Evolutionary conservation across 441 rosid species (phyloP).

Genomic region (Pelargonium citronellum): DNA sequence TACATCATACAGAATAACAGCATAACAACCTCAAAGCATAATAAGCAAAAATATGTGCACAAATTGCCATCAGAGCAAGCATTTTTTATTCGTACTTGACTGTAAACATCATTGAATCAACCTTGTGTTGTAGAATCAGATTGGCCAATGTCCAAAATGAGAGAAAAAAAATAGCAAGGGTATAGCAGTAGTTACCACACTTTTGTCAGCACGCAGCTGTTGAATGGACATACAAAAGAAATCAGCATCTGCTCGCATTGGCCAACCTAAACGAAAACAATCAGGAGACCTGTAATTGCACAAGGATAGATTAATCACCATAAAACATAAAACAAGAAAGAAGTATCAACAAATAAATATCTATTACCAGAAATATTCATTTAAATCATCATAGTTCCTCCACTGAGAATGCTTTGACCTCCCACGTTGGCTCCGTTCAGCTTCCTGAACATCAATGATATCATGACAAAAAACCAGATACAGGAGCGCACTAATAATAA

Average conservation of each 20-base stretch:
- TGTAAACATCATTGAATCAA: background rate
- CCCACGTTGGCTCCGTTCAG: constrained; percentile 70
- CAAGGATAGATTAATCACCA: constrained; percentile 2
- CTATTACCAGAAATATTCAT: constrained; percentile 88
- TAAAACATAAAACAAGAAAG: background rate
- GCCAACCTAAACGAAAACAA: constrained; percentile 98
- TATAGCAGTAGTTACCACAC: constrained; percentile 38
- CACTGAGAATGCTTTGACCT: constrained; percentile 97
- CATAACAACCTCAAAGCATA: background rate
- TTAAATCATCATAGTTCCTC: constrained; percentile 98
- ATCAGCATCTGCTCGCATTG: constrained; percentile 97
- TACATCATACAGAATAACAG: background rate
- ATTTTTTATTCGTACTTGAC: background rate
- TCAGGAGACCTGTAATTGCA: constrained; percentile 65
- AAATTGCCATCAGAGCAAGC: background rate
- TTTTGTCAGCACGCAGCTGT: constrained; percentile 36
- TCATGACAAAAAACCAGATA: background rate
- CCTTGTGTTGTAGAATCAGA: background rate
- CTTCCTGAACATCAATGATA: constrained; percentile 53
- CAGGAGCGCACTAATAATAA: background rate
- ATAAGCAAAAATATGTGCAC: background rate
- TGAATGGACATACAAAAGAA: constrained; percentile 51
- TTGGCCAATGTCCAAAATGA: background rate
- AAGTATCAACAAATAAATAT: background rate
- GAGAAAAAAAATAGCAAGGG: background rate